Evolutionary conservation across 164 flowering plant genomes (phyloP).

Genomic region (Taxillus chinensis): DNA sequence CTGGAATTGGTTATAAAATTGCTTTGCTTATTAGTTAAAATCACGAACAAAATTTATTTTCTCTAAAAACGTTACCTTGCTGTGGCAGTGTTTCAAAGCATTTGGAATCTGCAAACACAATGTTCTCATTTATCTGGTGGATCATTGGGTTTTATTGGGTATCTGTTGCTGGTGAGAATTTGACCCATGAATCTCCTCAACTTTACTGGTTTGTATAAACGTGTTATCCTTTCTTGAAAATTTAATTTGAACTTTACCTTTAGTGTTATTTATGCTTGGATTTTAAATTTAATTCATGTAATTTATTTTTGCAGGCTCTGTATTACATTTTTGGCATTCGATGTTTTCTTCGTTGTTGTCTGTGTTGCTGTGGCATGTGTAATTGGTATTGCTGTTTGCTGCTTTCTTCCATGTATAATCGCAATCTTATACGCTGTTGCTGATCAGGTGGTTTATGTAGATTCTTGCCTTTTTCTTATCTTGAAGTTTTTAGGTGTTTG

Average conservation of each 20-base stretch:
- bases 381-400: slow-evolving; percentile 82
- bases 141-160: slow-evolving; percentile 31
- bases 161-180: slow-evolving; percentile 17
- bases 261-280: neutral
- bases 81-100: slow-evolving; percentile 21
- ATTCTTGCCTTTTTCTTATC: too few relatives aligned
- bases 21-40: too few relatives aligned
- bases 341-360: slow-evolving; percentile 67
- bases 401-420: slow-evolving; percentile 80
- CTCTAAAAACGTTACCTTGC: neutral
- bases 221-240: neutral
- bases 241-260: neutral
- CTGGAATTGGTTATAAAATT: too few relatives aligned
- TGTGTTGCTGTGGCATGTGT: slow-evolving; percentile 73
- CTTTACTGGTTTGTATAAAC: slow-evolving; percentile 23
- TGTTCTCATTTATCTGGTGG: slow-evolving; percentile 35
- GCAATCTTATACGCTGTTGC: slow-evolving; percentile 66
- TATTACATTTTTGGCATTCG: slow-evolving; percentile 60
- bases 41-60: too few relatives aligned
- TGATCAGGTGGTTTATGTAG: slow-evolving; percentile 41
- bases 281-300: neutral
- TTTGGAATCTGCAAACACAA: slow-evolving; percentile 28
- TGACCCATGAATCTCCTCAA: slow-evolving; percentile 18
- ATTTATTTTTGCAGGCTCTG: slow-evolving; percentile 59
- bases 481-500: too few relatives aligned